These are phyloP conservation scores for Rhizopogon vesiculosus DNA, from an alignment of 768 basidiomycete species.

Conservation along the genomic window DNA sequence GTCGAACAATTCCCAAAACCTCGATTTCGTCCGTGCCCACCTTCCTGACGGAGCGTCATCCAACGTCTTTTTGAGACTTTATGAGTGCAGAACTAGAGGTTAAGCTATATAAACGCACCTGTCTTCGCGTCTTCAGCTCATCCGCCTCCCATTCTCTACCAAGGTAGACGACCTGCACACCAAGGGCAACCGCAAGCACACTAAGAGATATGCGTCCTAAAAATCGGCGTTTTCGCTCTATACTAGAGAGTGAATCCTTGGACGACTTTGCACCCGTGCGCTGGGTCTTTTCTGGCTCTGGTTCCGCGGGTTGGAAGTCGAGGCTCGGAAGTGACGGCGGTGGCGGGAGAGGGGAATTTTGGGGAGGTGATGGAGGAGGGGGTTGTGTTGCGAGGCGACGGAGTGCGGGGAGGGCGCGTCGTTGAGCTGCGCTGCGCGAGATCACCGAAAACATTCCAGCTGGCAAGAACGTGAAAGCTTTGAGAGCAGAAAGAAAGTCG, in stretches of 20 bases:
- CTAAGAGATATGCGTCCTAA: slow-evolving; percentile 52
- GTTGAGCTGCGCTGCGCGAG: slow-evolving; percentile 18
- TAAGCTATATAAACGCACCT: slow-evolving; percentile 38
- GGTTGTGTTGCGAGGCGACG: slow-evolving; percentile 17
- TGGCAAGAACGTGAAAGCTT: background rate
- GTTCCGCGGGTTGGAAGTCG: slow-evolving; percentile 59
- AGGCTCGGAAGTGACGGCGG: slow-evolving; percentile 40
- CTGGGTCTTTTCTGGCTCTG: slow-evolving; percentile 34
- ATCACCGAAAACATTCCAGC: slow-evolving; percentile 19
- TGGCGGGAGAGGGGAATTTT: slow-evolving; percentile 2
- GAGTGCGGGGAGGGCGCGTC: slow-evolving; percentile 11
- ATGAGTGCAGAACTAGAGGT: background rate
- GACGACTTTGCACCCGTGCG: slow-evolving; percentile 77
- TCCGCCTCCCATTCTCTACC: slow-evolving; percentile 77
- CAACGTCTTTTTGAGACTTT: slow-evolving; percentile 35
- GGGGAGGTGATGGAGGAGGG: slow-evolving; percentile 13
- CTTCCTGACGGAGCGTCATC: slow-evolving; percentile 59
- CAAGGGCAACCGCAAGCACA: slow-evolving; percentile 50
- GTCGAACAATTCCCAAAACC: slow-evolving; percentile 64
- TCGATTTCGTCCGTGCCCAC: slow-evolving; percentile 58
- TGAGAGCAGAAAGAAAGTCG: background rate
- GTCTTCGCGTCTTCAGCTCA: slow-evolving; percentile 59
- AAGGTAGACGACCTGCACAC: slow-evolving; percentile 55
- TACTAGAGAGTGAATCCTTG: slow-evolving; percentile 72
- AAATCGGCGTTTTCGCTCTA: slow-evolving; percentile 63